A percentile compares a stretch with the other conserved stretches of the same genome.
Conservation (phyloP, 345 rosid genomes). For the Salix brachista region DNA sequence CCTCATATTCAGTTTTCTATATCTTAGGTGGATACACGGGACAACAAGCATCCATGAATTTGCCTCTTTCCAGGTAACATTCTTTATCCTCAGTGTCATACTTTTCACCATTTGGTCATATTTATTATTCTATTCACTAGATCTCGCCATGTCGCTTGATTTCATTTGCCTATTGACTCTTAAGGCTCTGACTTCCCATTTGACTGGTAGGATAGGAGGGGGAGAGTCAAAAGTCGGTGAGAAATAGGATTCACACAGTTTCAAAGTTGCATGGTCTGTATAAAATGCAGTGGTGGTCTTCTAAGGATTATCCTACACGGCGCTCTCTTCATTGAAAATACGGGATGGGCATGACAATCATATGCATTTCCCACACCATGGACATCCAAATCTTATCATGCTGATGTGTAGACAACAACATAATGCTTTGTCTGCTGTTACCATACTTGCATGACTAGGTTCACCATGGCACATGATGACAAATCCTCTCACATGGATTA, state of each 20-base stretch:
- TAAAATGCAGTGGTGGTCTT: not conserved
- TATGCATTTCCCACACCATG: not conserved
- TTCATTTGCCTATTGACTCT: not conserved
- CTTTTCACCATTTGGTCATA: not conserved
- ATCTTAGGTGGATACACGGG: slow-evolving; percentile 43
- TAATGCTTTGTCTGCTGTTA: not conserved
- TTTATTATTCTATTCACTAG: not conserved
- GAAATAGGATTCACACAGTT: not conserved
- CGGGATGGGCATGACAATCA: not conserved
- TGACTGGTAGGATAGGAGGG: not conserved
- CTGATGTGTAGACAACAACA: not conserved
- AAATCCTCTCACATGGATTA: not conserved
- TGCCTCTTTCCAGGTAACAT: slow-evolving; percentile 42
- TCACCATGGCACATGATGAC: not conserved
- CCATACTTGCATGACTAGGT: not conserved
- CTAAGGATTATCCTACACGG: not conserved
- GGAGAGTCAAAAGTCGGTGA: not conserved
- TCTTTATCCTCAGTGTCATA: not conserved
- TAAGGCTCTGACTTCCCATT: not conserved
- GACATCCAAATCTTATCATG: not conserved
- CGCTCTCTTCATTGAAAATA: not conserved
- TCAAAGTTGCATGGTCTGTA: not conserved
- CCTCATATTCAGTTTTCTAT: slow-evolving; percentile 12
- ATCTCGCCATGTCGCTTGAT: not conserved
- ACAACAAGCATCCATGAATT: slow-evolving; percentile 34